Conservation (phyloP, 2,329 filamentous ascomycete genomes). For the Colletotrichum liriopes region DNA sequence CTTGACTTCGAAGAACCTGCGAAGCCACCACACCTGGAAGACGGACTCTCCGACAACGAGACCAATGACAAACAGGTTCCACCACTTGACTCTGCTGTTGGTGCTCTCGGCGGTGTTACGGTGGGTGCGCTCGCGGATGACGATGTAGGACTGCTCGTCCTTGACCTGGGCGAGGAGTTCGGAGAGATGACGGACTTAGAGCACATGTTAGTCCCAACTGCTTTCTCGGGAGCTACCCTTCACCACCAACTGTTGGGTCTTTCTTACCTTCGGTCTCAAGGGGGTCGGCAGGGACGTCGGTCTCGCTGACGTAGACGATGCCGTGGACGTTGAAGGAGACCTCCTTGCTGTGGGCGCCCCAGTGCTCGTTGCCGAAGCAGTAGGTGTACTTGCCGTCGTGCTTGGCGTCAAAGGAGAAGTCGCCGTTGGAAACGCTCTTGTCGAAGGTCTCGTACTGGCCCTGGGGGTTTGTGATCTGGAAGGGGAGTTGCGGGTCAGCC, state of each 20-base stretch:
- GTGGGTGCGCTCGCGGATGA: constrained; percentile 94
- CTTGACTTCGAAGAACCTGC: constrained; percentile 95
- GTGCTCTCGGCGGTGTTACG: constrained; percentile 99
- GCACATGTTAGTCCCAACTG: constrained; percentile 14
- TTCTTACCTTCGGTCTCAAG: constrained; percentile 88
- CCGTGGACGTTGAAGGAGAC: constrained; percentile 99
- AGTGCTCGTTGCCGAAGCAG: constrained; percentile 99
- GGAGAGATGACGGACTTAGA: constrained; percentile 82
- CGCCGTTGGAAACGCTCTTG: constrained; percentile 87
- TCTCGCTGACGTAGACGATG: constrained; percentile 95
- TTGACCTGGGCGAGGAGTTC: constrained; percentile 93
- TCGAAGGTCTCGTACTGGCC: constrained; percentile 85
- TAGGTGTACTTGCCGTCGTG: constrained; percentile 93
- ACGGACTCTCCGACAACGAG: constrained; percentile 92
- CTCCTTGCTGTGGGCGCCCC: constrained; percentile 96
- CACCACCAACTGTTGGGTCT: background rate
- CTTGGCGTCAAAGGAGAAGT: constrained; percentile 90
- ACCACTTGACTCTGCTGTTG: constrained; percentile 98
- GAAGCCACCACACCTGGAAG: constrained; percentile 99
- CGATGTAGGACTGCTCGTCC: constrained; percentile 98
- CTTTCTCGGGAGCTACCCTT: background rate
- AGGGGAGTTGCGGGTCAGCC: constrained; percentile 43
- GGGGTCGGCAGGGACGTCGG: constrained; percentile 87
- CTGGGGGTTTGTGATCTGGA: constrained; percentile 82
- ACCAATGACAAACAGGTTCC: constrained; percentile 96